Percentiles rank a stretch among this genome's conserved stretches.
These are phyloP conservation scores for Rhododendron henanense DNA, from an alignment of 148 eudicot genomes.

Conservation along the genomic window DNA sequence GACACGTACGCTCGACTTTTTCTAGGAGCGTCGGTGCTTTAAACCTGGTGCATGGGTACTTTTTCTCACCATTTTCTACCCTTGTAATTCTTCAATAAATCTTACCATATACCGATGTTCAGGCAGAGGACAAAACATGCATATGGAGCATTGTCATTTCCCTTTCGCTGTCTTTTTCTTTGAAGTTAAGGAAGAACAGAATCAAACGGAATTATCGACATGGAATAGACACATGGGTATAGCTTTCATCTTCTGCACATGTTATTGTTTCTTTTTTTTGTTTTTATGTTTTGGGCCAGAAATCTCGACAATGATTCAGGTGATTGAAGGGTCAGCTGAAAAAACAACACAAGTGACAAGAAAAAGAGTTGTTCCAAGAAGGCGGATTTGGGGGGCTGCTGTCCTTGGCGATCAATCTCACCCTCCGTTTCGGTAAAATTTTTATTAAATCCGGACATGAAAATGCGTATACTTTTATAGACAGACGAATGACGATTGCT, in stretches of 20 bases:
- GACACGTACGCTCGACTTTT: no score
- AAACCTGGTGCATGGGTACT: no score
- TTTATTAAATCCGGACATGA: background rate
- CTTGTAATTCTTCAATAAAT: no score
- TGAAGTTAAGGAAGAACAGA: background rate
- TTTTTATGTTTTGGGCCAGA: background rate
- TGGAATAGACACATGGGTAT: background rate
- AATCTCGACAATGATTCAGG: constrained; percentile 4
- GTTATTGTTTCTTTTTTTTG: background rate
- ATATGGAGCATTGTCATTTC: background rate
- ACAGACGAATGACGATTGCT: background rate
- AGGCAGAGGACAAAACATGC: no score
- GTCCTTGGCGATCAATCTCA: no score
- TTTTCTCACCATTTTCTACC: no score
- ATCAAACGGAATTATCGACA: background rate
- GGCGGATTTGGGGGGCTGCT: no score
- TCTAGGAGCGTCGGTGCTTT: no score
- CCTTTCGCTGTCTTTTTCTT: background rate
- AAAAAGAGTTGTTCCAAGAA: background rate
- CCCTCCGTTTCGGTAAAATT: no score
- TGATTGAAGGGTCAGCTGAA: background rate
- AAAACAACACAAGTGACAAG: background rate
- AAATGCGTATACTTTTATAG: background rate
- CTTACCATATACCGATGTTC: no score
- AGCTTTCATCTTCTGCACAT: no score